A percentile compares a stretch with the other conserved stretches of the same genome.
These are phyloP conservation scores for Starmera caribaea DNA, from an alignment of 805 yeast genomes.

Conservation along the genomic window DNA sequence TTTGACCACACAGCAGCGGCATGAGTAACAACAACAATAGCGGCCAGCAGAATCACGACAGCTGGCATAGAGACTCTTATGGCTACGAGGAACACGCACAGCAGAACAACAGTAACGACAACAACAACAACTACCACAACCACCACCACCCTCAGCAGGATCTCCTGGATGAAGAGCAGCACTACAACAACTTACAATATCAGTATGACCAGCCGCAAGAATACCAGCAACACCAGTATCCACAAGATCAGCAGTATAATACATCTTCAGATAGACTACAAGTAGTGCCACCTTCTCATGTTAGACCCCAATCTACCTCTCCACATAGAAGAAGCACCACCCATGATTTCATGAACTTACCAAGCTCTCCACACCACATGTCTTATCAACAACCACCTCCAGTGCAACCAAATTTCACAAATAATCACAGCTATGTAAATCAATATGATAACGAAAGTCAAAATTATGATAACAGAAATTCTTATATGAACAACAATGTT, in stretches of 20 bases:
- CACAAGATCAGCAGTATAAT: not conserved
- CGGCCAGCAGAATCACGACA: too few relatives aligned
- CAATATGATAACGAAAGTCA: constrained; percentile 1
- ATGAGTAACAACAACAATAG: too few relatives aligned
- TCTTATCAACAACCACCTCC: not conserved
- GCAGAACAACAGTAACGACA: too few relatives aligned
- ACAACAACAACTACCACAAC: too few relatives aligned
- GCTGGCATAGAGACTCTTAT: too few relatives aligned
- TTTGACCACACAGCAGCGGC: too few relatives aligned
- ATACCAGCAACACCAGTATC: too few relatives aligned
- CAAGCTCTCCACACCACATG: not conserved
- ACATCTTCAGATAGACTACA: constrained; percentile 13
- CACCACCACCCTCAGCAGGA: too few relatives aligned
- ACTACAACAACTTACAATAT: too few relatives aligned
- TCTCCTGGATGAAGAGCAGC: too few relatives aligned
- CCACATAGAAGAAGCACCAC: constrained; percentile 9
- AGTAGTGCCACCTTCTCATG: constrained; percentile 7
- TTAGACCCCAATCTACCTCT: constrained; percentile 6
- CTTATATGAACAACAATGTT: not conserved
- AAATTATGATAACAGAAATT: not conserved
- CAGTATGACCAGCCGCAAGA: too few relatives aligned
- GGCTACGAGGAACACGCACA: too few relatives aligned
- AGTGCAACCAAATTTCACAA: not conserved
- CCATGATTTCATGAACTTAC: not conserved
- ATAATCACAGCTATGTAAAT: constrained; percentile 1